Conservation (phyloP, 2,329 filamentous ascomycete genomes). For the Aquanectria penicillioides region DNA sequence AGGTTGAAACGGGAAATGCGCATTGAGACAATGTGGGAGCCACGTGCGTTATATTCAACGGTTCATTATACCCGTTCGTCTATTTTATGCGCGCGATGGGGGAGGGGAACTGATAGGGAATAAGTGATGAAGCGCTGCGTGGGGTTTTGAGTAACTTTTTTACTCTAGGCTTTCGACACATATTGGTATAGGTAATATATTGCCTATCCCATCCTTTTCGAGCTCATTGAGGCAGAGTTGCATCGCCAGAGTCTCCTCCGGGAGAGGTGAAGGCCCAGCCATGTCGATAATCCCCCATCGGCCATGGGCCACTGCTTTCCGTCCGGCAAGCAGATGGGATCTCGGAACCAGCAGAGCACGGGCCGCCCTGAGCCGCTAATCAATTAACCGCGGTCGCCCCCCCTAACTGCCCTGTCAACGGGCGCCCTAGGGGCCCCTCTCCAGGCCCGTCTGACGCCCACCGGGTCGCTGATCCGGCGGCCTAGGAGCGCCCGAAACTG, state of each 20-base stretch:
- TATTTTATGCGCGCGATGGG: too few species aligned
- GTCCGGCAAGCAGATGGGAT: neutral
- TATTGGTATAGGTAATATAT: too few species aligned
- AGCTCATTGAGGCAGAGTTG: too few species aligned
- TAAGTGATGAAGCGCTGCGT: too few species aligned
- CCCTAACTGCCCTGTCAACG: constrained; percentile 1
- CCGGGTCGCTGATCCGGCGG: neutral
- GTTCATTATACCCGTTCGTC: constrained; percentile 15
- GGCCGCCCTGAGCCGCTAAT: neutral
- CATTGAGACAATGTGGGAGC: neutral
- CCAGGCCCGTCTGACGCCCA: too few species aligned
- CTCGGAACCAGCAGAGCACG: neutral
- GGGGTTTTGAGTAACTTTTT: too few species aligned
- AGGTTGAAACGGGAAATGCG: neutral
- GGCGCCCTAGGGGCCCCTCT: neutral
- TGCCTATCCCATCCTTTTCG: too few species aligned
- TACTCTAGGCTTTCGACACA: too few species aligned
- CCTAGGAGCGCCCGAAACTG: neutral
- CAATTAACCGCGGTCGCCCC: constrained; percentile 5
- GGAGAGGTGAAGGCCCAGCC: too few species aligned
- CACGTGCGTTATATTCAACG: constrained; percentile 15
- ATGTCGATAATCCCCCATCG: neutral
- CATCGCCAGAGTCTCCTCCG: too few species aligned
- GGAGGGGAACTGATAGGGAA: too few species aligned
- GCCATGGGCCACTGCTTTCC: too few species aligned